phyloP scores from a whole-genome alignment of 192 early-diverging fungal species.

The Coemansia sp. region DNA sequence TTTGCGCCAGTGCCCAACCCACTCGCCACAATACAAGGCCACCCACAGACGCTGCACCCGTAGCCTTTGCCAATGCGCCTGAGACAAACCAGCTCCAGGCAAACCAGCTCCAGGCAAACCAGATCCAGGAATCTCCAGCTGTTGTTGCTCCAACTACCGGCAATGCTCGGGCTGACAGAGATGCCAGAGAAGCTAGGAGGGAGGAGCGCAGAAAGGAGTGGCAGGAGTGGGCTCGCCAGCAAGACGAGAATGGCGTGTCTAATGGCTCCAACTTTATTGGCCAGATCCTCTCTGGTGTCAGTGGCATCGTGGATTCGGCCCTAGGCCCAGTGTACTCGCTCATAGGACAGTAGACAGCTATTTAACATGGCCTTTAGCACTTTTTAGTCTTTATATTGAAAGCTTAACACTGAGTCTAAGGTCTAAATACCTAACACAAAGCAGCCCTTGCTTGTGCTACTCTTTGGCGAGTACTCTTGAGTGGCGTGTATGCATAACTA shows the following conservation, averaged over 20 bases:
- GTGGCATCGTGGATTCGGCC: slow-evolving; percentile 52
- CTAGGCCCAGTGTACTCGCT: slow-evolving; percentile 48
- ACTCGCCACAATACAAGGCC: slow-evolving; percentile 12
- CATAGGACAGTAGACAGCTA: slow-evolving; percentile 11
- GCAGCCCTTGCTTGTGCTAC: background rate
- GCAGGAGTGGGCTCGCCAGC: slow-evolving; percentile 44
- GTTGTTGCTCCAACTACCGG: background rate
- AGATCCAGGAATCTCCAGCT: background rate
- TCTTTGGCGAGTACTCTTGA: background rate
- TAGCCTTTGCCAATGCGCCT: slow-evolving; percentile 17
- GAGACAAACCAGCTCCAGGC: background rate
- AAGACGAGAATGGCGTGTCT: slow-evolving; percentile 33
- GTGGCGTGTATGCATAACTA: background rate
- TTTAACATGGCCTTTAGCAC: background rate
- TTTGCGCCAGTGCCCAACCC: slow-evolving; percentile 26
- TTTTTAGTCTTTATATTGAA: background rate
- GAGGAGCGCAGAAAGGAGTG: slow-evolving; percentile 48
- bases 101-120: background rate
- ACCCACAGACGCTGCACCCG: slow-evolving; percentile 16
- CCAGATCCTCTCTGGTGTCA: slow-evolving; percentile 42
- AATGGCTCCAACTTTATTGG: slow-evolving; percentile 47
- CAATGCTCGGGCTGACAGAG: slow-evolving; percentile 5
- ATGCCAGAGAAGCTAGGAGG: slow-evolving; percentile 33
- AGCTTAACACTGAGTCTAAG: background rate
- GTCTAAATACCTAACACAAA: background rate